Conservation (phyloP, 306 rosid genomes). For the Citrullus amarus region DNA sequence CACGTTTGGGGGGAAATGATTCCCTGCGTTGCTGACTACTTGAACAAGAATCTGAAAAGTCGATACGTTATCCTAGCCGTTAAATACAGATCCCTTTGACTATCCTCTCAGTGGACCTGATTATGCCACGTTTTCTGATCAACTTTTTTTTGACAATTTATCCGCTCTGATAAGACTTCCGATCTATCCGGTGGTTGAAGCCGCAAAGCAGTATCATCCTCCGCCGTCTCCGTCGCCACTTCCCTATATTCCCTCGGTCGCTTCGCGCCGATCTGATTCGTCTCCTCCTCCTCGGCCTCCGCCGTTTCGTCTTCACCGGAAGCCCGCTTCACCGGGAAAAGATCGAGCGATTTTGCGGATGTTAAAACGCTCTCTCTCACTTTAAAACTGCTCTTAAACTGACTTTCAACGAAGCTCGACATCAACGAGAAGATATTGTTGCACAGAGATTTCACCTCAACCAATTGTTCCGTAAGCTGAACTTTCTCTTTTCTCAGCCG, state of each 20-base stretch:
- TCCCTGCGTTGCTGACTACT: not conserved
- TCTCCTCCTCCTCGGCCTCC: constrained; percentile 10
- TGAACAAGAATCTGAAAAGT: not conserved
- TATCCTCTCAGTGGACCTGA: constrained; percentile 32
- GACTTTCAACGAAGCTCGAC: constrained; percentile 35
- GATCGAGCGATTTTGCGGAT: constrained; percentile 34
- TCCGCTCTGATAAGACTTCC: constrained; percentile 50
- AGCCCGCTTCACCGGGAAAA: constrained; percentile 36
- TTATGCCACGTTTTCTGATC: constrained; percentile 41
- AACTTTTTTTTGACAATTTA: constrained; percentile 16
- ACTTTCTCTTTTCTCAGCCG: constrained; percentile 59
- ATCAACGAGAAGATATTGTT: constrained; percentile 55
- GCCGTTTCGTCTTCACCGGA: constrained; percentile 14
- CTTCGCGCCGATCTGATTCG: constrained; percentile 46
- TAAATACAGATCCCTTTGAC: constrained; percentile 38
- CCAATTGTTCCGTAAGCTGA: constrained; percentile 49
- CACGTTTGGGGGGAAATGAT: not conserved
- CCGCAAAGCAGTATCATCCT: constrained; percentile 32
- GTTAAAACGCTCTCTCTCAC: constrained; percentile 24
- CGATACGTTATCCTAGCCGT: not conserved
- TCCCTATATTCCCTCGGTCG: constrained; percentile 37
- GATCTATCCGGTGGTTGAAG: constrained; percentile 23
- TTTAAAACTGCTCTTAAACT: constrained; percentile 20
- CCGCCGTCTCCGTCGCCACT: constrained; percentile 7
- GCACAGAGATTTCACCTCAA: constrained; percentile 67